These are phyloP conservation scores for Diaporthe vexans DNA, from an alignment of 2,329 filamentous ascomycete species.

Conservation along the genomic window DNA sequence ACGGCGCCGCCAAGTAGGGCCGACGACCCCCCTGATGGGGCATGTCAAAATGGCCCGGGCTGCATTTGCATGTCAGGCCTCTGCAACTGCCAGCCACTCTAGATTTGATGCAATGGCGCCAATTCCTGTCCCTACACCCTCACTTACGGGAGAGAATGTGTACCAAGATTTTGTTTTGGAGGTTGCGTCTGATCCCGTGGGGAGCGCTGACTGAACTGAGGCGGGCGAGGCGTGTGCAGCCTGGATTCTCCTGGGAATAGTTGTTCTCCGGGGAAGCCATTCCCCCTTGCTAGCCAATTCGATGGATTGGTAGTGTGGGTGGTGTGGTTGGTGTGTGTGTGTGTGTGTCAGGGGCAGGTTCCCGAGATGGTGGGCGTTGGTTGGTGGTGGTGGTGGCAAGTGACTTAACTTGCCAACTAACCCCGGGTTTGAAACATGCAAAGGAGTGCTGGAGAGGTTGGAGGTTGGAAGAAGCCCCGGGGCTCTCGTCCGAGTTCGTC, in stretches of 20 bases:
- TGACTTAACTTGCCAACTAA: background rate
- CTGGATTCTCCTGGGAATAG: background rate
- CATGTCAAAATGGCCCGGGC: background rate
- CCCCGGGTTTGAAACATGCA: slow-evolving; percentile 24
- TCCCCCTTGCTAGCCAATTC: background rate
- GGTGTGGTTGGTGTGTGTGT: too few relatives aligned
- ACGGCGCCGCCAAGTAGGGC: background rate
- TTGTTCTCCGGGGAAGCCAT: slow-evolving; percentile 14
- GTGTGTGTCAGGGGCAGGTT: slow-evolving; percentile 24
- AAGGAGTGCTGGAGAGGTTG: too few relatives aligned
- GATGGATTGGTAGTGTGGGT: background rate
- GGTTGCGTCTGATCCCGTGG: background rate
- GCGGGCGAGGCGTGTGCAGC: background rate
- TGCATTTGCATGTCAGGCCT: background rate
- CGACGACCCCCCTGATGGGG: background rate
- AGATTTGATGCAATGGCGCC: background rate
- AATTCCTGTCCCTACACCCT: background rate
- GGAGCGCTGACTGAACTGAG: background rate
- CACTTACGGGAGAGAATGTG: background rate
- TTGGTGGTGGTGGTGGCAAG: slow-evolving; percentile 6
- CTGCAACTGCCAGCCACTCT: background rate
- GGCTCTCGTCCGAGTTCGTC: slow-evolving; percentile 21
- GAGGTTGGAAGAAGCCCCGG: background rate
- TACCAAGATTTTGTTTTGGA: background rate
- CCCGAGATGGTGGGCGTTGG: background rate